Evolutionary conservation across 2,329 filamentous ascomycete species (phyloP).

Genomic region (Venturia pyrina): DNA sequence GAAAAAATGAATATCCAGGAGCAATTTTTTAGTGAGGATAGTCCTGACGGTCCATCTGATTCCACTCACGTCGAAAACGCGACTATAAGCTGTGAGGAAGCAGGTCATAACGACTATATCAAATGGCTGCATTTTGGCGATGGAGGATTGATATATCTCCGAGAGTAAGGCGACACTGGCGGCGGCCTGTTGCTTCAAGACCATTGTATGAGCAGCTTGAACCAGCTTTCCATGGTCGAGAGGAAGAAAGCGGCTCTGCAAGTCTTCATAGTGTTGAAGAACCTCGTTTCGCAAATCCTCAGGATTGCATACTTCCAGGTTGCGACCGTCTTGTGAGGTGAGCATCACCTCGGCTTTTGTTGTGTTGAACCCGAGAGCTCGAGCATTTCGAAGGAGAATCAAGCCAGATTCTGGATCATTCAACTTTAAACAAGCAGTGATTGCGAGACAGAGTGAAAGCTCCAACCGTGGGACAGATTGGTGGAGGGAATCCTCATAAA

Average conservation of each 20-base stretch:
- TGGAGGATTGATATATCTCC: background rate
- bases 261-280: background rate
- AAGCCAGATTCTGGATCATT: background rate
- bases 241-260: background rate
- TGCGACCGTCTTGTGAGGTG: background rate
- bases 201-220: conserved; percentile 1
- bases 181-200: background rate
- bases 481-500: background rate
- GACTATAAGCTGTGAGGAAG: background rate
- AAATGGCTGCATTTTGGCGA: background rate
- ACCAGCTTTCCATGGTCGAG: background rate
- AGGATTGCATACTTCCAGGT: background rate
- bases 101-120: background rate
- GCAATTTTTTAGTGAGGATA: background rate
- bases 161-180: background rate
- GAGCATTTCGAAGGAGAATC: background rate
- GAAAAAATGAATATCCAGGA: conserved; percentile 2
- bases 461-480: background rate
- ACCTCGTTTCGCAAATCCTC: background rate
- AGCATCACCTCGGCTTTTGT: background rate
- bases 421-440: background rate
- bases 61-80: background rate
- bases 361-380: background rate
- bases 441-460: background rate
- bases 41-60: background rate